A percentile compares a stretch with the other conserved stretches of the same genome.
Evolutionary conservation across 176 grass and related monocot species (phyloP).

Genomic region (Zoysia pacifica): DNA sequence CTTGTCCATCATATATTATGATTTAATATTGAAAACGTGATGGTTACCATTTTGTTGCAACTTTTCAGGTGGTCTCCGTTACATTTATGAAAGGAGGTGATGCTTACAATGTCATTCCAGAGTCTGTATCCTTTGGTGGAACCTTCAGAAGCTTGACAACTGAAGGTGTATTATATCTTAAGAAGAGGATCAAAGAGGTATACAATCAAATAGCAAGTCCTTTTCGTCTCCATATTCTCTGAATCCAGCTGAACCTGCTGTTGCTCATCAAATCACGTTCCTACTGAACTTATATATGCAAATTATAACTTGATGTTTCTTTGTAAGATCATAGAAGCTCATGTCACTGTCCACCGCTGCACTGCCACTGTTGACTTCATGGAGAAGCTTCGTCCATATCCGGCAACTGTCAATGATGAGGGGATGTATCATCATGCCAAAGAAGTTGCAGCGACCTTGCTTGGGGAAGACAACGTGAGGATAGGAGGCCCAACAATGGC

Average conservation of each 20-base stretch:
- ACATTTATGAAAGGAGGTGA: conserved; percentile 61
- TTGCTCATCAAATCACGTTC: not conserved
- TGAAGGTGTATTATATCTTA: conserved; percentile 58
- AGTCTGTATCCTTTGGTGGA: conserved; percentile 58
- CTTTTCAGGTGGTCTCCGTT: conserved; percentile 62
- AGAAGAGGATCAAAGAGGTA: conserved; percentile 69
- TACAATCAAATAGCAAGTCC: not conserved
- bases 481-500: conserved; percentile 3
- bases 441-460: conserved; percentile 45
- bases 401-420: conserved; percentile 54
- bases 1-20: not conserved
- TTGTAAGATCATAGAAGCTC: conserved; percentile 52
- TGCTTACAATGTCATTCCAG: conserved; percentile 72
- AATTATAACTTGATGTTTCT: not conserved
- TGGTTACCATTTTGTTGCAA: not conserved
- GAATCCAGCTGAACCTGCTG: too few species aligned
- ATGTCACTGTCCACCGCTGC: conserved; percentile 54
- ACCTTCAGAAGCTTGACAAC: conserved; percentile 64
- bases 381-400: conserved; percentile 44
- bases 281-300: too few species aligned
- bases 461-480: conserved; percentile 51
- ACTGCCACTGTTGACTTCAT: conserved; percentile 56
- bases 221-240: not conserved
- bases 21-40: not conserved
- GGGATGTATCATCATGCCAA: conserved; percentile 56